These are phyloP conservation scores for Amoeboaphelidium protococcarum DNA, from an alignment of 371 early-diverging fungal genomes.

Conservation along the genomic window DNA sequence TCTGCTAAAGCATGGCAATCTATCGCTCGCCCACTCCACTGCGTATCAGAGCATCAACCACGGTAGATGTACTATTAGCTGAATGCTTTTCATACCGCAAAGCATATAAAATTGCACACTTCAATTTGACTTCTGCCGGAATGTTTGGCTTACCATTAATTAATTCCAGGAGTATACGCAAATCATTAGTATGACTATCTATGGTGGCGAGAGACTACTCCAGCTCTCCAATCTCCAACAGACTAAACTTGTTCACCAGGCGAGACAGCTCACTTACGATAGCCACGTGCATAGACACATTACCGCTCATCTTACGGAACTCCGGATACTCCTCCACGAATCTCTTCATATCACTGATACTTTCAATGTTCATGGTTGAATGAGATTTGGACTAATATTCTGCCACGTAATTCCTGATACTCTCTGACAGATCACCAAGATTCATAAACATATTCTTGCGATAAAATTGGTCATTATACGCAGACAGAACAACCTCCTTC, in stretches of 20 bases:
- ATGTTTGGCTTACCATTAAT: constrained; percentile 32
- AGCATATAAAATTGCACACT: constrained; percentile 54
- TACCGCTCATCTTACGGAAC: constrained; percentile 70
- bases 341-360: constrained; percentile 85
- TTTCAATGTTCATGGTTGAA: constrained; percentile 64
- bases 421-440: constrained; percentile 75
- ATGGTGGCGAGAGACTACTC: constrained; percentile 78
- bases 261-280: constrained; percentile 71
- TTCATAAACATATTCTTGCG: constrained; percentile 61
- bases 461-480: constrained; percentile 60
- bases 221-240: constrained; percentile 64
- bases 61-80: constrained; percentile 28
- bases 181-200: constrained; percentile 49
- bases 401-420: constrained; percentile 73
- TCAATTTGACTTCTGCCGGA: constrained; percentile 40
- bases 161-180: constrained; percentile 37
- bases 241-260: constrained; percentile 32
- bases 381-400: constrained; percentile 57
- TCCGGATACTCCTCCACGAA: constrained; percentile 95
- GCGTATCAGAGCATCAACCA: constrained; percentile 35
- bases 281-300: constrained; percentile 88
- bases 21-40: constrained; percentile 37
- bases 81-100: constrained; percentile 59
- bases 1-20: constrained; percentile 34
- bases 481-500: constrained; percentile 63